Percentiles rank a stretch among this genome's conserved stretches.
These are phyloP conservation scores for Sechiopsis laciniata DNA, from an alignment of 306 rosid genomes.

Conservation along the genomic window DNA sequence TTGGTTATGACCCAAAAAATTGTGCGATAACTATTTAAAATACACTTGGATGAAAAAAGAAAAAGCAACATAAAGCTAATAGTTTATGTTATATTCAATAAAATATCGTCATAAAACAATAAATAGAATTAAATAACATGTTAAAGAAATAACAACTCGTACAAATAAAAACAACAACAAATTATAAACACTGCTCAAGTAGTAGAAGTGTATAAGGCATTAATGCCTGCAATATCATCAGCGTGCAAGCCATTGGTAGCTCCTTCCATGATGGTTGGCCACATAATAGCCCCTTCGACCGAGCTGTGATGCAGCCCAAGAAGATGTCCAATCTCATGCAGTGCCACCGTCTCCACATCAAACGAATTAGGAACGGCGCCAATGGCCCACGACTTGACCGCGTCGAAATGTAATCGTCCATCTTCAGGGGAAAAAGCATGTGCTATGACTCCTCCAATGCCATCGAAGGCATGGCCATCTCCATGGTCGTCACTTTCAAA, in stretches of 20 bases:
- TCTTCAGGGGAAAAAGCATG: slow-evolving; percentile 23
- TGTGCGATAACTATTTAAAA: too few relatives aligned
- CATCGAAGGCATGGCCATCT: slow-evolving; percentile 14
- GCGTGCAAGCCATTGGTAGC: slow-evolving; percentile 13
- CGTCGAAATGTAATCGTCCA: slow-evolving; percentile 29
- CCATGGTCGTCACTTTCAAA: slow-evolving; percentile 27
- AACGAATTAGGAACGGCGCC: neutral
- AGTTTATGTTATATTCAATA: too few relatives aligned
- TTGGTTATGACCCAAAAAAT: too few relatives aligned
- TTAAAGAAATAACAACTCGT: neutral
- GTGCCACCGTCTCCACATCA: neutral
- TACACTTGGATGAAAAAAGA: too few relatives aligned
- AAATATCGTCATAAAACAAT: too few relatives aligned
- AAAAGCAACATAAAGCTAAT: too few relatives aligned
- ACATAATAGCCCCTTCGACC: neutral
- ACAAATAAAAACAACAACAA: neutral
- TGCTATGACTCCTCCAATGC: slow-evolving; percentile 7
- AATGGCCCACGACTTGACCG: slow-evolving; percentile 19
- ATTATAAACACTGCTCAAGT: neutral
- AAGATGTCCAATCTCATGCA: slow-evolving; percentile 19
- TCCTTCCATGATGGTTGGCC: slow-evolving; percentile 11
- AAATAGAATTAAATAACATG: neutral
- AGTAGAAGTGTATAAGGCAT: neutral
- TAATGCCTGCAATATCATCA: slow-evolving; percentile 1
- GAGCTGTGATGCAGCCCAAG: slow-evolving; percentile 5